These are phyloP conservation scores for Starmerella apicola DNA, from an alignment of 805 yeast genomes.

Conservation along the genomic window DNA sequence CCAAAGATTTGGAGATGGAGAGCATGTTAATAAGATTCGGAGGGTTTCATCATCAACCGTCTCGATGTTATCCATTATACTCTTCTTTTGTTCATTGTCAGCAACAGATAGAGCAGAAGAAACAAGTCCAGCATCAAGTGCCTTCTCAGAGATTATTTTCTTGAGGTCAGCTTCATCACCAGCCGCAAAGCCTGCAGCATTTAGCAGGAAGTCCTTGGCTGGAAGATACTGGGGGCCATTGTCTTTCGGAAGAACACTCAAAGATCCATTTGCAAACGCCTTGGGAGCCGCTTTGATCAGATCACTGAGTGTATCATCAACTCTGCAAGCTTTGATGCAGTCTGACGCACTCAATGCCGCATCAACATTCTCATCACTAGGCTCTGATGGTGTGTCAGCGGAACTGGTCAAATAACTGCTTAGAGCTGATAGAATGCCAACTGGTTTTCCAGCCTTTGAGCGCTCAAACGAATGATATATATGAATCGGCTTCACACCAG, in stretches of 20 bases:
- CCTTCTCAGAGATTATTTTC: constrained; percentile 13
- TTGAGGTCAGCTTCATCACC: constrained; percentile 6
- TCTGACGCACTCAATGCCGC: constrained; percentile 71
- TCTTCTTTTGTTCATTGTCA: neutral
- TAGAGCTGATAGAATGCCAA: constrained; percentile 76
- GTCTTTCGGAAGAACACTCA: constrained; percentile 22
- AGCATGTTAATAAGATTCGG: constrained; percentile 3
- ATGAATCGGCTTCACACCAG: constrained; percentile 36
- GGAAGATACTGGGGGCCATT: constrained; percentile 23
- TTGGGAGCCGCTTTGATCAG: constrained; percentile 23
- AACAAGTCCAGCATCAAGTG: constrained; percentile 6
- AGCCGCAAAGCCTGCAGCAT: constrained; percentile 17
- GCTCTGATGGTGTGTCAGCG: constrained; percentile 78
- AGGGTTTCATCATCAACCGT: constrained; percentile 5
- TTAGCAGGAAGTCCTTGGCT: constrained; percentile 24
- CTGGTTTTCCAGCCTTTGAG: constrained; percentile 52
- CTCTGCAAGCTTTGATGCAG: constrained; percentile 61
- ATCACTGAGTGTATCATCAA: constrained; percentile 43
- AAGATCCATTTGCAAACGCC: constrained; percentile 27
- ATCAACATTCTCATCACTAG: constrained; percentile 85
- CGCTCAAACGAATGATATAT: constrained; percentile 54
- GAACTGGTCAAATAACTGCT: constrained; percentile 85
- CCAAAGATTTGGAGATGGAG: constrained; percentile 12
- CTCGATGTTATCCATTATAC: neutral
- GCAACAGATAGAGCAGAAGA: constrained; percentile 14